Conservation (phyloP, 2,329 filamentous ascomycete genomes). For the Bipolaris gigantea region DNA sequence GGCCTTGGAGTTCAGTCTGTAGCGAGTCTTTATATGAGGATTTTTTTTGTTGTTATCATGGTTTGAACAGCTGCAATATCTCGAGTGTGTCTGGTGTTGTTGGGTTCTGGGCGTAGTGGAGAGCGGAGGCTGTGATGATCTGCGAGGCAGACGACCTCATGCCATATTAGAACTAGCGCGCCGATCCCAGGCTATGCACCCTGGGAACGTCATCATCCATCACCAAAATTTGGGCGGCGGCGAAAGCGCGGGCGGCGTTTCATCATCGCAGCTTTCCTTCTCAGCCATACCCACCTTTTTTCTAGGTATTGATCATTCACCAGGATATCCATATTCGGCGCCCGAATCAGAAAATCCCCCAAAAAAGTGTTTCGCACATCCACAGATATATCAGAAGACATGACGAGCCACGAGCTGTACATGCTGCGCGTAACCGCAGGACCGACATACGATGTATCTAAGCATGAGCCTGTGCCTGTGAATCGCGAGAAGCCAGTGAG, state of each 20-base stretch:
- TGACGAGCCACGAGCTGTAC: conserved; percentile 64
- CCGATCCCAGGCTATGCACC: conserved; percentile 3
- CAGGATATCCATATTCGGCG: too few relatives aligned
- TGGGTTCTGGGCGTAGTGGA: background rate
- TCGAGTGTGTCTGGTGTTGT: background rate
- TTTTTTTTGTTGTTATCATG: background rate
- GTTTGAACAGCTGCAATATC: background rate
- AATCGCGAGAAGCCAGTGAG: conserved; percentile 66
- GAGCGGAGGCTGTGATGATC: background rate
- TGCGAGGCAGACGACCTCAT: background rate
- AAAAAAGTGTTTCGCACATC: background rate
- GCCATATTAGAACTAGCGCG: background rate
- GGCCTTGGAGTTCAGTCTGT: background rate
- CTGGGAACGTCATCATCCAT: conserved; percentile 17
- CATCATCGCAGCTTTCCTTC: background rate
- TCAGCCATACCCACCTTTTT: background rate
- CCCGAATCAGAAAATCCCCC: too few relatives aligned
- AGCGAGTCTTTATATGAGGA: background rate
- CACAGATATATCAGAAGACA: background rate
- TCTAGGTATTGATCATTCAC: background rate
- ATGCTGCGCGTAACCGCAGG: conserved; percentile 82
- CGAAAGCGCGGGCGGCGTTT: background rate
- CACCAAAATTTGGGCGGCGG: conserved; percentile 13
- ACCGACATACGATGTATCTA: conserved; percentile 69
- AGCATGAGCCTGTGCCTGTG: conserved; percentile 74